Base-by-base conservation (phyloP, 495 filamentous ascomycete genomes). In the Aspergillus sparsus region DNA sequence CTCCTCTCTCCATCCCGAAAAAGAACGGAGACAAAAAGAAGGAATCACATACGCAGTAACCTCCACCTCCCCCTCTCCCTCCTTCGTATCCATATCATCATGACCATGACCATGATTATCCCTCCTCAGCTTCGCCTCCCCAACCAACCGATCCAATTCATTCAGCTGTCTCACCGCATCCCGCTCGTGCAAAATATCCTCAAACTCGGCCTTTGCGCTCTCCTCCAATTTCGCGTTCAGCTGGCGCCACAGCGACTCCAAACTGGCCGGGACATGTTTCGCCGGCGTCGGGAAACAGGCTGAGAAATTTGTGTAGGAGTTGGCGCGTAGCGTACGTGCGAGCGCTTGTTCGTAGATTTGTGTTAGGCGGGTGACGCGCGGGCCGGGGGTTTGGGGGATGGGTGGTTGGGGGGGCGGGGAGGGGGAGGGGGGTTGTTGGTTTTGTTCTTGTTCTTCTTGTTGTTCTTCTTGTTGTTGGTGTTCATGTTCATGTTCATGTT, bases 251-350 rank as follows among this genome's bases (percentile, higher is more conserved):
- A 91, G 83, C 18, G 77, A 80, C 68, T 83, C 80, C 60, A 95
- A 65, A 18, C 83, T 82, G 5, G 82, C 86, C 1, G 90, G 87
- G 33, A 87, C 88, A 64, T 87, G 74, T 60, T 76, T 74, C 18
- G 92, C 88, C 7, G 91, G 82, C 3, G 90, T 93, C 0, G 94
- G 94, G 72, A 96, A 98, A 71, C 94, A 98, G 18, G 87, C 78
- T 0, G 87, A 81, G 68, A 98, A 97, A 68, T 91, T 92, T 49
- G 80, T 78, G 70, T 88, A 90, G 37, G 81, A 86, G 71, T 91
- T 85, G 61, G 89, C 87, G 57, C 81, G 82, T 6, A 95, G 80
- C 2, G 91, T 90, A 60, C 87, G 82, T 10, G 78, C 76, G 12
- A 95, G 80, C 1, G 89, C 86, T 39, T 85, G 78, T 42, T 79